Evolutionary conservation across 371 early-diverging fungal genomes (phyloP), one percentile per base, ranked within the genome.

Genomic region (Vairimorpha apis): DNA sequence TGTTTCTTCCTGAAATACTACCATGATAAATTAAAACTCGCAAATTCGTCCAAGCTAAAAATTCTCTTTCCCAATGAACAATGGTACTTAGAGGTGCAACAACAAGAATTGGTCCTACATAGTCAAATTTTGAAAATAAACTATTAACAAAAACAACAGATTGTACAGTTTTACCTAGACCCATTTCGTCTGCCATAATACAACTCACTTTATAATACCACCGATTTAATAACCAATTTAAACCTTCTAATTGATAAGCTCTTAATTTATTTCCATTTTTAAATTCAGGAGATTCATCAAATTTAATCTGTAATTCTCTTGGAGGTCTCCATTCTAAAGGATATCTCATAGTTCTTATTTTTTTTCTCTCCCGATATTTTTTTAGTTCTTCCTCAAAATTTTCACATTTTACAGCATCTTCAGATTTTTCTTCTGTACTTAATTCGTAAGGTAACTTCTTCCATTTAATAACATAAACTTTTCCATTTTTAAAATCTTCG

Each of bases 181-280:
- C 98, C 97, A 95, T 96, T 86, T 95, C 95, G 82, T 95, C 97
- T 0, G 99, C 97, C 76, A 98, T 81, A 71, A 98, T 97, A 41
- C 99, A 95, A 78, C 94, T 94, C 80, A 90, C 87, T 82, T 93
- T 89, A 62, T 86, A 86, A 73, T 91, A 90, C 97, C 97, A 97
- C 30, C 93, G 84, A 76, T 91, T 89, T n/a, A 94, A 90, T 88
- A 95, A 90, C 99, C 99, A 98, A 82, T 95, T 94, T 21, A 97
- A 85, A 64, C 96, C 95, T 30, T 89, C 88, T 35, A 95, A 82
- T 82, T 98, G 99, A 80, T 96, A 98, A 69, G 92, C 93, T 45
- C 97, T 87, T 30, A 98, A 86, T 72, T 25, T 67, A 60, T 78
- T 78, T 4, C 43, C 51, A 41, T 65, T 67, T 65, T 76, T 76